Evolutionary conservation across 2,329 filamentous ascomycete genomes (phyloP), one percentile per base, ranked within the genome.

Genomic region (Geosmithia flava): DNA sequence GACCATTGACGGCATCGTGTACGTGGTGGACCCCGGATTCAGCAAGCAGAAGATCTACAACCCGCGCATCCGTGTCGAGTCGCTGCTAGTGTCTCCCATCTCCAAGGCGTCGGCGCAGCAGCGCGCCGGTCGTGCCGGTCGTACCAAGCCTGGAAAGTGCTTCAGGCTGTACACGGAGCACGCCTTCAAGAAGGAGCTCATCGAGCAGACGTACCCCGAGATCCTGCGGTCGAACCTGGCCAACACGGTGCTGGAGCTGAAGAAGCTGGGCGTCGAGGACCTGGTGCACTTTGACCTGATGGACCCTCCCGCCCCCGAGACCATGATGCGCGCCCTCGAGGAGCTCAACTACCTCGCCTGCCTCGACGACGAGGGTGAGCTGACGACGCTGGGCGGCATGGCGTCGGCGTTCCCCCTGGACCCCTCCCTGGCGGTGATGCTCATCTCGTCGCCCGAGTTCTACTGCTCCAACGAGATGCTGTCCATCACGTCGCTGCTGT

Each of bases 41-140:
- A 95, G 89, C 70, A 98, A 98, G 71, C 93, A 98, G 61, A 98
- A 97, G 68, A 93, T 97, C 53, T 98, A 97, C 74, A 97, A 98
- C 66, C 91, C 93, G 20, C 83, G 93, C 52, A 94, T 95, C 57
- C 83, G 93, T 65, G 90, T 98, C 54, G 93, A 98, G 68, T 97
- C 93, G 1, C 76, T 98, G 7, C 75, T 98, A n/a, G 91, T 98
- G 5, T 96, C 93, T 3, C 90, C 93, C 20, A 97, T 98, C 56
- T 97, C 90, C 50, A 97, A 96, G 66, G 93, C 93, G 20, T 97
- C 93, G 1, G 93, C 94, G 10, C 88, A 96, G 64, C 93, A 98
- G 69, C 79, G 94, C 64, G 94, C 94, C 53, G 94, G 94, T 85
- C 91, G 93, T 88, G 93, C 93, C 15, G 93, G 94, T 75, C 91